Evolutionary conservation across 2,329 filamentous ascomycete genomes (phyloP).

Genomic region (Macroventuria anomochaeta): DNA sequence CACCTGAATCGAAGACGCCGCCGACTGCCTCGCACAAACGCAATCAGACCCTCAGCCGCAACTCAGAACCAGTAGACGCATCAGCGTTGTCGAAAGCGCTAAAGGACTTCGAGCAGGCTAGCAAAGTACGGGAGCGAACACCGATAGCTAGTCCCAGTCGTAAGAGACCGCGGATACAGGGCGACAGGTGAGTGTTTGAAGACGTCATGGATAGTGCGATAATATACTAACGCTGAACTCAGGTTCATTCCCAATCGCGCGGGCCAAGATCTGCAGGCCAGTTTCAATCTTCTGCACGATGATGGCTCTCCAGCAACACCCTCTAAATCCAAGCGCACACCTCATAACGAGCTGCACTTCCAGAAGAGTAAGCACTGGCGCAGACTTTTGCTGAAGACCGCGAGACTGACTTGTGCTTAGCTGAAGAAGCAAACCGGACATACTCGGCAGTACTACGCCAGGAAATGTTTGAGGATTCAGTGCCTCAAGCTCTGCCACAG

Average conservation of each 20-base stretch:
- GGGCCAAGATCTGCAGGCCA: conserved; percentile 90
- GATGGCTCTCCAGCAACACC: conserved; percentile 92
- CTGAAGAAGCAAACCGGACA: conserved; percentile 92
- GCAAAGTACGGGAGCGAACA: conserved; percentile 65
- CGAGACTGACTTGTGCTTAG: conserved; percentile 52
- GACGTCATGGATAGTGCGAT: not conserved
- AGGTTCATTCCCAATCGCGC: conserved; percentile 96
- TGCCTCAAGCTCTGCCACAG: conserved; percentile 78
- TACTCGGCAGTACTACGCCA: conserved; percentile 87
- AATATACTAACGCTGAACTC: conserved; percentile 14
- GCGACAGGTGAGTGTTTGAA: conserved; percentile 50
- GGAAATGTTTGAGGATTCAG: conserved; percentile 89
- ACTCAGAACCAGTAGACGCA: conserved; percentile 64
- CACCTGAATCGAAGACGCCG: conserved; percentile 66
- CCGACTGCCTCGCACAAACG: conserved; percentile 61
- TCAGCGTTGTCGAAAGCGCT: conserved; percentile 66
- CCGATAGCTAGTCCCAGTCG: conserved; percentile 70
- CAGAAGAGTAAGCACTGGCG: conserved; percentile 69
- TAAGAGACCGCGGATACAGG: conserved; percentile 72
- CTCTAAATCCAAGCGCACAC: conserved; percentile 80
- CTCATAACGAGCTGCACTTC: conserved; percentile 90
- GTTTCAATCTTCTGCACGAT: conserved; percentile 89
- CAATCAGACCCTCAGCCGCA: conserved; percentile 47
- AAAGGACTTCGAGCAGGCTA: conserved; percentile 66
- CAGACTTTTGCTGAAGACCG: not conserved